phyloP scores from a whole-genome alignment of 805 yeast genomes.

The Metschnikowia aberdeeniae region DNA sequence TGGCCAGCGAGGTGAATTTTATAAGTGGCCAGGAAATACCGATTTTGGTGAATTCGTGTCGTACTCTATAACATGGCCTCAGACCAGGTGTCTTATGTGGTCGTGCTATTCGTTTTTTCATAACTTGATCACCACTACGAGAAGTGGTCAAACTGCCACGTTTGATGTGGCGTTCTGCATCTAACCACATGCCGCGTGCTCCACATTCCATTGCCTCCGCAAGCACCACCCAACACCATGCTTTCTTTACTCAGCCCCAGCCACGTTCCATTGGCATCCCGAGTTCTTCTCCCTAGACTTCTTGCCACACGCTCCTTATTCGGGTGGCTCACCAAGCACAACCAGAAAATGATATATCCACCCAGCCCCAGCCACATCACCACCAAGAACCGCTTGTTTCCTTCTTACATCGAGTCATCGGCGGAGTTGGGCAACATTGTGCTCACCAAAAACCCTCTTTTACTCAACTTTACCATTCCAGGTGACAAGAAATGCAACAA shows the following conservation, averaged over 20 bases:
- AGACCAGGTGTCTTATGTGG: too few species aligned
- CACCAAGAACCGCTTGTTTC: constrained; percentile 38
- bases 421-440: constrained; percentile 56
- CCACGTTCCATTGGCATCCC: constrained; percentile 8
- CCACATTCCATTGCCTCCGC: neutral
- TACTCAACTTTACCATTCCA: constrained; percentile 66
- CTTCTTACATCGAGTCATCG: constrained; percentile 46
- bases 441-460: constrained; percentile 54
- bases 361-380: constrained; percentile 34
- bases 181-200: neutral
- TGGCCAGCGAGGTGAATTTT: too few species aligned
- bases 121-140: too few species aligned
- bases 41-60: too few species aligned
- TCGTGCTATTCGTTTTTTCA: too few species aligned
- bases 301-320: constrained; percentile 10
- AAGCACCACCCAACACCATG: constrained; percentile 3
- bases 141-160: too few species aligned
- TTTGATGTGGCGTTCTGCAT: too few species aligned
- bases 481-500: constrained; percentile 62
- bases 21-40: too few species aligned
- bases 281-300: constrained; percentile 4
- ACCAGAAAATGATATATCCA: constrained; percentile 34
- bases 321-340: constrained; percentile 16
- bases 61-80: too few species aligned
- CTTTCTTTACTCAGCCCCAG: constrained; percentile 8